phyloP scores from a whole-genome alignment of 257 asterid genomes.

The Catharanthus roseus region DNA sequence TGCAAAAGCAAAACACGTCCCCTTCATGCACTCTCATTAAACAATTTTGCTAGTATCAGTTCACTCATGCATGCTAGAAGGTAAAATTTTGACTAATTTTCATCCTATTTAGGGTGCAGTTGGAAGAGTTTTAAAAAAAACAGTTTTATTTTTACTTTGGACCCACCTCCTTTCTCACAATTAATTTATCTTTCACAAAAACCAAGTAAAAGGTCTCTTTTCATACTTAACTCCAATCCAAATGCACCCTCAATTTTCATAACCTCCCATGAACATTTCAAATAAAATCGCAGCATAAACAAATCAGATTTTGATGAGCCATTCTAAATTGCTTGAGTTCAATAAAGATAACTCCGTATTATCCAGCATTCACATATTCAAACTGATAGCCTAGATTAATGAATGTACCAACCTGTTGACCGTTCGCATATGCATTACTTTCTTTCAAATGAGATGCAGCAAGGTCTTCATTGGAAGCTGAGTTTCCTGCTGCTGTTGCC shows the following conservation, averaged over 20 bases:
- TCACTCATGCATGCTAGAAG: neutral
- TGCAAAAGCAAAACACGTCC: neutral
- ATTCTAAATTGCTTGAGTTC: neutral
- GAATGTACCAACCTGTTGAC: slow-evolving; percentile 63
- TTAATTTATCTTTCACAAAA: too few species aligned
- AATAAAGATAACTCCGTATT: neutral
- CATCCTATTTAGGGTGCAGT: too few species aligned
- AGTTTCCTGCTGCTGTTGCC: slow-evolving; percentile 51
- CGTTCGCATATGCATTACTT: slow-evolving; percentile 48
- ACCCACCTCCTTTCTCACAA: too few species aligned
- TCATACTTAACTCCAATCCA: too few species aligned
- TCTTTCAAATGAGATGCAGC: slow-evolving; percentile 64
- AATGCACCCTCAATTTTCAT: neutral
- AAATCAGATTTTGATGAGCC: neutral
- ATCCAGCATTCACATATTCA: neutral
- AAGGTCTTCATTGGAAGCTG: slow-evolving; percentile 65
- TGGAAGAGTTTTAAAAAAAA: too few species aligned
- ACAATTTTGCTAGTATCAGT: neutral
- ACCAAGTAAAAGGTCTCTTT: too few species aligned
- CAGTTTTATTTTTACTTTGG: too few species aligned
- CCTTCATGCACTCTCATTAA: neutral
- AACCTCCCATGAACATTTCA: neutral
- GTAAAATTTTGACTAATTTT: neutral
- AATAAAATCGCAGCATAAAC: neutral
- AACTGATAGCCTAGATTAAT: neutral